These are phyloP conservation scores for Cladophialophora exuberans DNA, from an alignment of 2,329 filamentous ascomycete species.

Conservation along the genomic window DNA sequence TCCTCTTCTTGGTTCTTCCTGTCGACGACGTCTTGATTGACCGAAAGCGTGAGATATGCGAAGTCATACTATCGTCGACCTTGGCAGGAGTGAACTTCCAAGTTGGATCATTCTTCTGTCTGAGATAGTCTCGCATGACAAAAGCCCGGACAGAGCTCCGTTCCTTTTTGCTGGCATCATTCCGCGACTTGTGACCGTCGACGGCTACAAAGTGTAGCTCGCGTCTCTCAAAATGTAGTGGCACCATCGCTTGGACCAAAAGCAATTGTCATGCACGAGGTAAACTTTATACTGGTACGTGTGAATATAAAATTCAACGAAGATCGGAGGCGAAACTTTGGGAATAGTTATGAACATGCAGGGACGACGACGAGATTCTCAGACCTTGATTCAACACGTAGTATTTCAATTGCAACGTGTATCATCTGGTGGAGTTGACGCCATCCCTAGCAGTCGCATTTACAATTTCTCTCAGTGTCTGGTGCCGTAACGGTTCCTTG, in stretches of 20 bases:
- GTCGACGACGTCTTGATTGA: slow-evolving; percentile 6
- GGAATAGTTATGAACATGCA: no score
- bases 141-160: slow-evolving; percentile 19
- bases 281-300: no score
- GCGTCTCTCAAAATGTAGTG: no score
- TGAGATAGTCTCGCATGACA: slow-evolving; percentile 22
- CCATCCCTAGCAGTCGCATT: neutral
- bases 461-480: neutral
- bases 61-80: slow-evolving; percentile 10
- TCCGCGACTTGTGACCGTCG: slow-evolving; percentile 5
- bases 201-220: slow-evolving; percentile 23
- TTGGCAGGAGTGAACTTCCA: slow-evolving; percentile 22
- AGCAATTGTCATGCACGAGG: no score
- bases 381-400: no score
- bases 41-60: slow-evolving; percentile 23
- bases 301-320: no score
- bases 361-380: no score
- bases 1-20: neutral
- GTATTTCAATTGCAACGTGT: neutral
- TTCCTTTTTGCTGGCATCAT: slow-evolving; percentile 7
- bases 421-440: neutral
- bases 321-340: no score
- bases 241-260: no score
- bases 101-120: slow-evolving; percentile 20
- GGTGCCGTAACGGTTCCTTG: neutral